Conservation (phyloP, 2,329 filamentous ascomycete genomes). For the Botrytis cinerea region DNA sequence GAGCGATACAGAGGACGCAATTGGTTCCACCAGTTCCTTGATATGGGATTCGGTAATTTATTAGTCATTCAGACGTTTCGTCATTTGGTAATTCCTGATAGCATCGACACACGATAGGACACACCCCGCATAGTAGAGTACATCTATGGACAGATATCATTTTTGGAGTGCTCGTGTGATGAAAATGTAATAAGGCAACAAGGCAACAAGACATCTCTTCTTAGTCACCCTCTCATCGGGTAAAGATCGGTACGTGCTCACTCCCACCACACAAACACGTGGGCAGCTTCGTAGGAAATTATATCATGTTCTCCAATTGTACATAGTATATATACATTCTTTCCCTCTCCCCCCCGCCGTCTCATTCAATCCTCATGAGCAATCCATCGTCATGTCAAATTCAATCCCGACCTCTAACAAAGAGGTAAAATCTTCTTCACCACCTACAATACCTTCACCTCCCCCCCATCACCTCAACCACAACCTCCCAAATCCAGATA, state of each 20-base stretch:
- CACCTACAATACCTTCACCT: neutral
- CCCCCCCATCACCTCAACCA: neutral
- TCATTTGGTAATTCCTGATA: neutral
- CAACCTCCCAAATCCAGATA: neutral
- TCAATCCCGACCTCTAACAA: neutral
- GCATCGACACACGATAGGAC: neutral
- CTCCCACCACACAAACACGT: constrained; percentile 8
- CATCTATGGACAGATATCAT: neutral
- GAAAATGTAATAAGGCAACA: neutral
- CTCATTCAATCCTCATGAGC: neutral
- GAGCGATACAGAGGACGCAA: neutral
- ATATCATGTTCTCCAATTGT: neutral
- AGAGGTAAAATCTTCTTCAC: neutral
- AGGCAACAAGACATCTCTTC: neutral
- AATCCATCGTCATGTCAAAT: neutral
- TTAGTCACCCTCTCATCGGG: neutral
- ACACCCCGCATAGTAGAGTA: neutral
- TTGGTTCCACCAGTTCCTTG: neutral
- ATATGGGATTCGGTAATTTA: neutral
- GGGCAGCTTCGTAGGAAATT: neutral
- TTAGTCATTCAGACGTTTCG: no score
- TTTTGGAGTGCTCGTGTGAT: neutral
- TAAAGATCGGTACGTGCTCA: neutral
- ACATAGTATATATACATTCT: neutral
- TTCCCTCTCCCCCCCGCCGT: neutral